A percentile compares a stretch with the other conserved stretches of the same genome.
These are phyloP conservation scores for Lomentospora prolificans DNA, from an alignment of 2,329 filamentous ascomycete species.

Conservation along the genomic window DNA sequence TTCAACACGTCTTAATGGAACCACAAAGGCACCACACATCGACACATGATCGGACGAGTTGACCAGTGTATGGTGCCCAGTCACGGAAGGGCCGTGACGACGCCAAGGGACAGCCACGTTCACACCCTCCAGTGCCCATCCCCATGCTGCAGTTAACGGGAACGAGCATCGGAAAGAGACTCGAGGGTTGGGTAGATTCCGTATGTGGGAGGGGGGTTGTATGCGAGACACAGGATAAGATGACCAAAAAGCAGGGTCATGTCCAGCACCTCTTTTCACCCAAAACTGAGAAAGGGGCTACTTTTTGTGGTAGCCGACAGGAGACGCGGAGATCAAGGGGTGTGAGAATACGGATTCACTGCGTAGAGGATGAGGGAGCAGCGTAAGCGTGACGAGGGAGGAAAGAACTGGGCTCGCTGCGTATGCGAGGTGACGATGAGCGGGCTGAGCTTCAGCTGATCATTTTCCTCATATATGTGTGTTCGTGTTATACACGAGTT, in stretches of 20 bases:
- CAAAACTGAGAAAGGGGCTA: not conserved
- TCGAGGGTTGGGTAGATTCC: not conserved
- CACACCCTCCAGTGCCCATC: not conserved
- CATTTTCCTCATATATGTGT: too few relatives aligned
- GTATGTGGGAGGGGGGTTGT: not conserved
- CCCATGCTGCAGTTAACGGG: not conserved
- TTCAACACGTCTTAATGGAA: not conserved
- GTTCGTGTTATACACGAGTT: too few relatives aligned
- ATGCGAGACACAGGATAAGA: not conserved
- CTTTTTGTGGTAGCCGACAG: not conserved
- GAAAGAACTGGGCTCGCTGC: too few relatives aligned
- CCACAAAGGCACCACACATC: slow-evolving; percentile 1
- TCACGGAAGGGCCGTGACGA: not conserved
- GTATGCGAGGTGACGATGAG: too few relatives aligned
- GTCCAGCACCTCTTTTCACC: not conserved
- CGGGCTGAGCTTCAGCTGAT: too few relatives aligned
- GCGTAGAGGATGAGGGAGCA: too few relatives aligned
- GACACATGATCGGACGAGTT: slow-evolving; percentile 8
- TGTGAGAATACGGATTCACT: too few relatives aligned
- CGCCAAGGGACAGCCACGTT: not conserved
- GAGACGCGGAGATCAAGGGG: not conserved
- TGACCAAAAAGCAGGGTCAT: not conserved
- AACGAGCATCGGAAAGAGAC: not conserved
- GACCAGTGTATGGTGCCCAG: not conserved
- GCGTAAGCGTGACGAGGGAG: too few relatives aligned